A percentile compares a stretch with the other conserved stretches of the same genome.
Evolutionary conservation across 495 filamentous ascomycete genomes (phyloP).

Genomic region (Hypomontagnella submonticulosa): DNA sequence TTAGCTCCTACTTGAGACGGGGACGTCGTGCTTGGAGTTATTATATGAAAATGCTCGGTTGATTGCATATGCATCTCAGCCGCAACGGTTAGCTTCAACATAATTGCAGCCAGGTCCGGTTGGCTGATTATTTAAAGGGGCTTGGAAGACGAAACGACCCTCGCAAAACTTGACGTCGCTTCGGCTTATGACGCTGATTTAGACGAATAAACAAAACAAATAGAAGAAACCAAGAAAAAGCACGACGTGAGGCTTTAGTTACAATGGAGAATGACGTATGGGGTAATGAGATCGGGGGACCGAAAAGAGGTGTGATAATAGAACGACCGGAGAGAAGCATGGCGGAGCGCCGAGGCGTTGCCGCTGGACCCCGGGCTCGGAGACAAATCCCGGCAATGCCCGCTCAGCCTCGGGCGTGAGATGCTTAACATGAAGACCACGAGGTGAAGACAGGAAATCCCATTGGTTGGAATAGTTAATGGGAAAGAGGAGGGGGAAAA

Average conservation of each 20-base stretch:
- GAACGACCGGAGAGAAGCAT: conserved; percentile 21
- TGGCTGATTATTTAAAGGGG: too few relatives aligned
- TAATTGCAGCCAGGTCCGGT: too few relatives aligned
- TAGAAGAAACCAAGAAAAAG: not conserved
- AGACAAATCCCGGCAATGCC: conserved; percentile 21
- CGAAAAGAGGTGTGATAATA: conserved; percentile 11
- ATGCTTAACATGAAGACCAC: conserved; percentile 38
- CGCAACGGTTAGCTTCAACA: too few relatives aligned
- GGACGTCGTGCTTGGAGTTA: too few relatives aligned
- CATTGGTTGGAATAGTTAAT: conserved; percentile 24
- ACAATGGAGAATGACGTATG: conserved; percentile 18
- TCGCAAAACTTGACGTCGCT: too few relatives aligned
- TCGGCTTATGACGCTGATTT: too few relatives aligned
- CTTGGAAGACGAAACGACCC: too few relatives aligned
- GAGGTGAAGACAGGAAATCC: conserved; percentile 27
- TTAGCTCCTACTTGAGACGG: too few relatives aligned
- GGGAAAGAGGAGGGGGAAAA: conserved; percentile 36
- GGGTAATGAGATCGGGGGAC: conserved; percentile 5
- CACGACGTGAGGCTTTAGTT: not conserved
- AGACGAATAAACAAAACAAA: not conserved
- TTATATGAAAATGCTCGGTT: too few relatives aligned
- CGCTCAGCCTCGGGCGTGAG: conserved; percentile 36
- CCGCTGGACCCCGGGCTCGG: conserved; percentile 30
- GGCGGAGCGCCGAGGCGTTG: conserved; percentile 20
- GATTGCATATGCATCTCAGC: too few relatives aligned